phyloP scores from a whole-genome alignment of 306 rosid species.

The Elaeagnus macrophylla region DNA sequence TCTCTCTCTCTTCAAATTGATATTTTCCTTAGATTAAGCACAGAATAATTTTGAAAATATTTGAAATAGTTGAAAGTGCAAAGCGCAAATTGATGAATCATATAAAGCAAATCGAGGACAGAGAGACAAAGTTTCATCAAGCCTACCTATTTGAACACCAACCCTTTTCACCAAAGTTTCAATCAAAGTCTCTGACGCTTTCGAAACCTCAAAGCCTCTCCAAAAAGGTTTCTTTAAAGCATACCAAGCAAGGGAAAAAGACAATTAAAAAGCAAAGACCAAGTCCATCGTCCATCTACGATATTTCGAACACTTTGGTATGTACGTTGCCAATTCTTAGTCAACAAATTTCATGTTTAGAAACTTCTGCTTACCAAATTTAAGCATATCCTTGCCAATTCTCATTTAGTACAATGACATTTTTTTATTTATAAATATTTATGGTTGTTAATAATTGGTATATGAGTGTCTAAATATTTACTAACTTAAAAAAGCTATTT shows the following conservation, averaged over 20 bases:
- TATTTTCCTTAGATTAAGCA: no score
- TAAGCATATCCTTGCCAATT: no score
- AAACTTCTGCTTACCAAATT: no score
- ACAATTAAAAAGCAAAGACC: conserved; percentile 18
- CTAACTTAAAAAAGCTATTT: no score
- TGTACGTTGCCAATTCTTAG: conserved; percentile 12
- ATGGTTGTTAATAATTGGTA: no score
- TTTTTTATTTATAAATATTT: no score
- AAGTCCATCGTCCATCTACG: conserved; percentile 29
- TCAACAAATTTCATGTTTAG: conserved; percentile 1
- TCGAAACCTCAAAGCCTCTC: conserved; percentile 20
- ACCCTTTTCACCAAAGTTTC: conserved; percentile 12
- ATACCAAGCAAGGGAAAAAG: conserved; percentile 8
- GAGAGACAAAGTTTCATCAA: conserved; percentile 12
- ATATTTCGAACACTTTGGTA: conserved; percentile 17
- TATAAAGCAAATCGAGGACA: conserved; percentile 6
- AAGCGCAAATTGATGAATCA: conserved; percentile 8
- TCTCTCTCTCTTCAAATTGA: no score
- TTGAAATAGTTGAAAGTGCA: no score
- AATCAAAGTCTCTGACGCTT: conserved; percentile 30
- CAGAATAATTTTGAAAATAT: no score
- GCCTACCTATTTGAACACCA: conserved; percentile 46
- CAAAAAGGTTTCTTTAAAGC: not conserved
- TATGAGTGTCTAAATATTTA: no score
- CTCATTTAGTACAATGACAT: no score